Percentiles rank a stretch among this genome's conserved stretches.
Conservation (phyloP, 1,139 yeast species). For the Nakaseomyces sp. region DNA sequence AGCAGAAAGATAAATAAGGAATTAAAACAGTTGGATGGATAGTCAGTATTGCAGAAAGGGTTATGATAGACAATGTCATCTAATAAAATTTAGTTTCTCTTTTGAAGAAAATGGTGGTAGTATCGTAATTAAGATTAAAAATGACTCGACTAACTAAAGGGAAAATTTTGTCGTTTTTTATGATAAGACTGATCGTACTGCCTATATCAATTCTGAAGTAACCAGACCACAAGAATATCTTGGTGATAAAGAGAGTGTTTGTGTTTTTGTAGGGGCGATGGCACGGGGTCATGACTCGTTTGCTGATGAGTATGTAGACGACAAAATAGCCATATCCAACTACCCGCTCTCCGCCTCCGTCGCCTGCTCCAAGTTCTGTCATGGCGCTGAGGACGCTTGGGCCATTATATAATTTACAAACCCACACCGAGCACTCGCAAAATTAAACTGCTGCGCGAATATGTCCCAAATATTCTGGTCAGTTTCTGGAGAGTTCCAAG, state of each 20-base stretch:
- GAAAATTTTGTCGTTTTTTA: too few species aligned
- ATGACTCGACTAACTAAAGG: too few species aligned
- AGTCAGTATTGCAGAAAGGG: too few species aligned
- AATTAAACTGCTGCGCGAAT: slow-evolving; percentile 7
- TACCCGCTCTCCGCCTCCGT: slow-evolving; percentile 96
- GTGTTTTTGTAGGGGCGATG: slow-evolving; percentile 99
- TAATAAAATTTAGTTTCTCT: too few species aligned
- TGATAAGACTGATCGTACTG: too few species aligned
- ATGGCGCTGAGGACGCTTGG: slow-evolving; percentile 98
- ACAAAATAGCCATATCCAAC: slow-evolving; percentile 89
- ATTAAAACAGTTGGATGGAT: too few species aligned
- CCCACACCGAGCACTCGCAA: slow-evolving; percentile 6
- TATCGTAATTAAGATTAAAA: too few species aligned
- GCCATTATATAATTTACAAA: slow-evolving; percentile 43
- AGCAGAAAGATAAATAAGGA: too few species aligned
- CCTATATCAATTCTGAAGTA: slow-evolving; percentile 63
- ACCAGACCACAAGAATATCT: slow-evolving; percentile 71
- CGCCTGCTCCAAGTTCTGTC: slow-evolving; percentile 96
- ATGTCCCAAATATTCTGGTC: slow-evolving; percentile 42
- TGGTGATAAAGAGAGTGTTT: slow-evolving; percentile 84
- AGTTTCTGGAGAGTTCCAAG: slow-evolving; percentile 47
- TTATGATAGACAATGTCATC: too few species aligned
- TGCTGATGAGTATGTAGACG: slow-evolving; percentile 95
- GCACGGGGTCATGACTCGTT: slow-evolving; percentile 96
- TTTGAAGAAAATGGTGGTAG: too few species aligned